Base-by-base conservation (phyloP, 1,284 basidiomycete genomes). In the Irpex sp. region DNA sequence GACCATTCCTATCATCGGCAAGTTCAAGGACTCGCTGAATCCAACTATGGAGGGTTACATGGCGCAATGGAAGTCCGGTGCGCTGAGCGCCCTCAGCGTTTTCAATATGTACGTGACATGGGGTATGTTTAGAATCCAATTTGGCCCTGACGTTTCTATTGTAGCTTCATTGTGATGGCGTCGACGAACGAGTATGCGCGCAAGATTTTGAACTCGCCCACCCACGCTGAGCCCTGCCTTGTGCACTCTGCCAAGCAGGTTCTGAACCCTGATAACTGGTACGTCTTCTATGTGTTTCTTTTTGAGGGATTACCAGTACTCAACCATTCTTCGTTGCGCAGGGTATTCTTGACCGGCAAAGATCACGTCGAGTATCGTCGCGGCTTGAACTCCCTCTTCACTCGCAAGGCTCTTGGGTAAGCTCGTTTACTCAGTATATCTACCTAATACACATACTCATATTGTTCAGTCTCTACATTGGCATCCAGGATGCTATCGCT, bases 271-370 rank as follows among this genome's bases (percentile, higher is more conserved):
- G 92, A 97, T 65, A 99, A 98, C 81, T 99, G 97, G 96, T 92
- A 69, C 62, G 79, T 17, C 49, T 52, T 52, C 17, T 13, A 26
- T 26, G 26, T 26, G 26, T 26, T 26, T 26, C 26, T 26, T 26
- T 26, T 26, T 26, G n/a, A n/a, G n/a, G n/a, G n/a, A n/a, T n/a
- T n/a, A 26, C 26, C 26, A 26, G 26, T 26, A 26, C 26, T 26
- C 26, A 26, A 26, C 26, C 26, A 26, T 52, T 52, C 17, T 13
- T 11, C 19, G n/a, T 17, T 9, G 19, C 58, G 1, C 72, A 96
- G 93, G 94, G 97, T 99, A 7, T 99, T 99, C 82, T 82, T 98
- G 56, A 96, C 88, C 68, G 97, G 97, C 64, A 98, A 96, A 79
- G 84, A 81, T 1, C 97, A 99, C 75, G 89, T 96, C 66, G 95